A percentile compares a stretch with the other conserved stretches of the same genome.
These are phyloP conservation scores for Lentinula boryana DNA, from an alignment of 768 basidiomycete genomes.

Conservation along the genomic window DNA sequence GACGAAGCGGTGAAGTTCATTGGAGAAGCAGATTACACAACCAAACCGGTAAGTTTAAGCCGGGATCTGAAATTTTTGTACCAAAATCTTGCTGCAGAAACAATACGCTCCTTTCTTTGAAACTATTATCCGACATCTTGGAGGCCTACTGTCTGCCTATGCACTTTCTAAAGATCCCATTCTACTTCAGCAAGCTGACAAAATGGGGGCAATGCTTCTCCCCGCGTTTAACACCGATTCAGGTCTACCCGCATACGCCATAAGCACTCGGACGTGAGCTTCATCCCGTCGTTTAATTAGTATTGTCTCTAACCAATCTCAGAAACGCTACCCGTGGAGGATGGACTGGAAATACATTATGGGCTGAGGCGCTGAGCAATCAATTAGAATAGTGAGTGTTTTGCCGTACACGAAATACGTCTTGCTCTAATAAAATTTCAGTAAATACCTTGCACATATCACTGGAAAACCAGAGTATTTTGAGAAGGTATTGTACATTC, in stretches of 20 bases:
- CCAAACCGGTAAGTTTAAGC: slow-evolving; percentile 22
- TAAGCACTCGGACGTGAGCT: slow-evolving; percentile 48
- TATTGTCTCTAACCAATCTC: not conserved
- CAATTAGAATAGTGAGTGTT: slow-evolving; percentile 55
- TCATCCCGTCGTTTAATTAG: not conserved
- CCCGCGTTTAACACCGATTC: slow-evolving; percentile 59
- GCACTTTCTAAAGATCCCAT: slow-evolving; percentile 61
- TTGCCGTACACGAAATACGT: not conserved
- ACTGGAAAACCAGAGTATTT: slow-evolving; percentile 64
- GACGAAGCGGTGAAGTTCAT: slow-evolving; percentile 46
- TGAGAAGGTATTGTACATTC: slow-evolving; percentile 27
- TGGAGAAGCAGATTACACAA: slow-evolving; percentile 35
- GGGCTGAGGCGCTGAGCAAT: slow-evolving; percentile 43
- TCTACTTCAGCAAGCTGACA: slow-evolving; percentile 58
- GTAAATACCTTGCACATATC: slow-evolving; percentile 75
- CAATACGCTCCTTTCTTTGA: slow-evolving; percentile 55
- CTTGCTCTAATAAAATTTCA: slow-evolving; percentile 8
- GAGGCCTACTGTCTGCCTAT: slow-evolving; percentile 72
- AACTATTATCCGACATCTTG: slow-evolving; percentile 72
- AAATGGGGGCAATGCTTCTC: slow-evolving; percentile 57
- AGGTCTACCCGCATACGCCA: slow-evolving; percentile 58
- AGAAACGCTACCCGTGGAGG: slow-evolving; percentile 33
- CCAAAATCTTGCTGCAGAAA: slow-evolving; percentile 13
- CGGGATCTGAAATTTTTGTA: not conserved
- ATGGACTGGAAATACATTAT: slow-evolving; percentile 26